Evolutionary conservation across 306 rosid genomes (phyloP).

Genomic region (Prunus padus): DNA sequence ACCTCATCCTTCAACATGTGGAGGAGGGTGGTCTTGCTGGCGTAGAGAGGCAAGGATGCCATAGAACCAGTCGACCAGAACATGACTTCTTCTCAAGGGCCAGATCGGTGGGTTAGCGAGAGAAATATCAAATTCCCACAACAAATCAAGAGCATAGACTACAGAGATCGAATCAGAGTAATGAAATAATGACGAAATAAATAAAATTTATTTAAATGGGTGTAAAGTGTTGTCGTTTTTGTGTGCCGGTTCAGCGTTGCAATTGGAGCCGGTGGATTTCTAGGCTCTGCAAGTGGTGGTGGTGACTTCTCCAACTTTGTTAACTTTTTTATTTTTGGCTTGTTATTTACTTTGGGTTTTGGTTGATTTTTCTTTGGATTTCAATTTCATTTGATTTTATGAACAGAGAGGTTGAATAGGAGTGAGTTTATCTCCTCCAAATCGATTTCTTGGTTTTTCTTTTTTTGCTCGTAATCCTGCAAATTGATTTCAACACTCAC

Average conservation of each 20-base stretch:
- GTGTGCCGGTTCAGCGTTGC: conserved; percentile 18
- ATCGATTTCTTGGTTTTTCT: too few relatives aligned
- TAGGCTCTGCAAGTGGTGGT: neutral
- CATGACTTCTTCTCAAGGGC: conserved; percentile 32
- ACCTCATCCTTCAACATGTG: conserved; percentile 99
- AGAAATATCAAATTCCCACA: neutral
- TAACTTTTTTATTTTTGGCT: too few relatives aligned
- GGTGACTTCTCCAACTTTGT: too few relatives aligned
- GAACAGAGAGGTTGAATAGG: too few relatives aligned
- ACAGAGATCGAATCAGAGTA: conserved; percentile 12
- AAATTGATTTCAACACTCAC: too few relatives aligned
- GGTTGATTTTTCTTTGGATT: too few relatives aligned
- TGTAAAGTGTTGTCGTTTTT: neutral
- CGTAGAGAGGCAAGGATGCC: conserved; percentile 93
- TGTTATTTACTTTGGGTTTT: too few relatives aligned
- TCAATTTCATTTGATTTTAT: too few relatives aligned
- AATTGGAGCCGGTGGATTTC: neutral
- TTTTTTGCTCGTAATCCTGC: too few relatives aligned
- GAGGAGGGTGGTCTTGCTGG: conserved; percentile 93
- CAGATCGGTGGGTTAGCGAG: conserved; percentile 20
- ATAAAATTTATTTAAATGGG: neutral
- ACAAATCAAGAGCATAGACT: neutral
- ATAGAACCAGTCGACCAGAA: conserved; percentile 90
- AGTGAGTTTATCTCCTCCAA: too few relatives aligned
- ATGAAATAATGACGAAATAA: neutral